These are phyloP conservation scores for Scheffersomyces insectosa DNA, from an alignment of 1,139 yeast species.

Conservation along the genomic window DNA sequence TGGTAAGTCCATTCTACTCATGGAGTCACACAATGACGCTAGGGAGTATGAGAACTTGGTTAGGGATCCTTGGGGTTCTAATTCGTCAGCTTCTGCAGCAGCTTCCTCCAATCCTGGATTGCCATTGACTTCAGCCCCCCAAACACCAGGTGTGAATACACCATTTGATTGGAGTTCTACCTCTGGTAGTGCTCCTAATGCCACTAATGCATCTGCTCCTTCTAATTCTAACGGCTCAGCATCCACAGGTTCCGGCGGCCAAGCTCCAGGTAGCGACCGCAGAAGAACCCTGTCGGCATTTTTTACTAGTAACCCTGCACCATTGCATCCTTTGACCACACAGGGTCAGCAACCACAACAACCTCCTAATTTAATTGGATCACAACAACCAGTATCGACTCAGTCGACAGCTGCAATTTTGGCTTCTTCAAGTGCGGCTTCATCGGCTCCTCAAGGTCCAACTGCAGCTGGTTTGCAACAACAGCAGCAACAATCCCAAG, in stretches of 20 bases:
- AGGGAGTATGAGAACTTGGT: conserved; percentile 53
- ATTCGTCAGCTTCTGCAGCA: conserved; percentile 1
- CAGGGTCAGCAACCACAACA: conserved; percentile 5
- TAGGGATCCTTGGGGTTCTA: conserved; percentile 47
- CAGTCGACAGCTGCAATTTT: conserved; percentile 1
- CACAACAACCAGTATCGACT: conserved; percentile 8
- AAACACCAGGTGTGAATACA: conserved; percentile 35
- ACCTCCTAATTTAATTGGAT: conserved; percentile 7
- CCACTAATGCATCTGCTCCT: conserved; percentile 4
- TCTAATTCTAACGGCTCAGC: conserved; percentile 4
- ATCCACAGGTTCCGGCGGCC: conserved; percentile 1
- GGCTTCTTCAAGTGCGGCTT: conserved; percentile 1
- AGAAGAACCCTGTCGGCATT: conserved; percentile 40
- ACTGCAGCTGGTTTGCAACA: conserved; percentile 16
- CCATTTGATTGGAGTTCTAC: conserved; percentile 15
- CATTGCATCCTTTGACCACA: conserved; percentile 10
- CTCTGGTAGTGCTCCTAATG: conserved; percentile 2
- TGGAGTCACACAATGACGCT: conserved; percentile 58
- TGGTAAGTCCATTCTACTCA: conserved; percentile 55
- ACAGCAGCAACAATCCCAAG: conserved; percentile 11
- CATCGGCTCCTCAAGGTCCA: conserved; percentile 12
- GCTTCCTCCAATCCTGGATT: conserved; percentile 2
- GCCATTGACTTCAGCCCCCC: conserved; percentile 33
- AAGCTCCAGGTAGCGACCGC: conserved; percentile 15
- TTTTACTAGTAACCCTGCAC: conserved; percentile 24